Base-by-base conservation (phyloP, 768 basidiomycete species). In the Podaxis sp. region DNA sequence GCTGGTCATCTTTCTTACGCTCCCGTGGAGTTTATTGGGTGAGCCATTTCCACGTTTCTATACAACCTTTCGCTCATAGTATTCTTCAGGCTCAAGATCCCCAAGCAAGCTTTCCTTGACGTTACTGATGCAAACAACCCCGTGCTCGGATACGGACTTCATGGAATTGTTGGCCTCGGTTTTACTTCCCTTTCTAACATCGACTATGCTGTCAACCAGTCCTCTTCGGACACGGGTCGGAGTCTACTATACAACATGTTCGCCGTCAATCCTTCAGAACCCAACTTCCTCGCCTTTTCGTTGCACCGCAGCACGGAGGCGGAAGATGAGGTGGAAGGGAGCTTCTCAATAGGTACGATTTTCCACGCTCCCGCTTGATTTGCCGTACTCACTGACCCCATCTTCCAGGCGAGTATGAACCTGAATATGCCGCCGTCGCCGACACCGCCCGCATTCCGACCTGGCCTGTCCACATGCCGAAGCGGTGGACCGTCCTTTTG, bases 251-350 rank as follows among this genome's bases (percentile, higher is more conserved):
- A 86, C 77, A 95, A 92, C 68, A 75, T 90, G 39, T 95, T 95
- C 73, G 75, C 78, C 22, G 79, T 83, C 67, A 88, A 93, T 73
- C 84, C 85, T 3, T 74, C 70, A 9, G 84, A 90, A 69, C 90
- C 91, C 52, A 95, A 94, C 68, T 95, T 86, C 72, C 88, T 95
- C 66, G 85, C 91, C 0, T 89, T 95, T 68, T 81, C 89, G 0
- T 78, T 95, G 28, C 85, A 90, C 68, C 78, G 91, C 58, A 82
- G 79, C 49, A 76, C 80, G 9, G 81, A 89, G 42, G 66, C 72
- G n/a, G 71, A 70, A 8, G 82, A 82, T 64, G 83, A 83, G 33
- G 80, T 89, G 2, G 75, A 86, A 65, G 92, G 93, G 2, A 85
- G 76, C 36, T 88, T 95, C 71, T 79, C 90, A 4, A 84, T 95